Base-by-base conservation (phyloP, 345 rosid species). In the Dovyalis caffra region DNA sequence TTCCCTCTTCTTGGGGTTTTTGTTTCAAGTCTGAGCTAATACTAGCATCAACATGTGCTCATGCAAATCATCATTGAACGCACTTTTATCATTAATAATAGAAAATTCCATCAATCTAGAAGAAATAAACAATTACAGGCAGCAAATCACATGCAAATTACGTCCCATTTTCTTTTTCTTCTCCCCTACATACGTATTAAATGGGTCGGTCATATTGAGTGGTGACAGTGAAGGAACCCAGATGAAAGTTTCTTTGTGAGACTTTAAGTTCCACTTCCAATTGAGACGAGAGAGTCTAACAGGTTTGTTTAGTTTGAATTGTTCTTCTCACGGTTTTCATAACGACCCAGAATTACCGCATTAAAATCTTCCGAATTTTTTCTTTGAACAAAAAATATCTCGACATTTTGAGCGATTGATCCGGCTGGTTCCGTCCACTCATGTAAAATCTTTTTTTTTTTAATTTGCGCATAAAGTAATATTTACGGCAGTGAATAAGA, bases 1-100 rank as follows among this genome's bases (percentile, higher is more conserved):
- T 82, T 73, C 82, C 83, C 73, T 69, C 80, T 31, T 74, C 57
- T 58, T 64, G 70, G 76, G 85, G 78, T 60, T 77, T 83, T 78
- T 60, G 64, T 70, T 75, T 72, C 12, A 16, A 71, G 28, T 11
- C 47, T 43, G 47, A 37, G 9, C 40, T 37, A 37, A 8, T 37
- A 37, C 47, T 43, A 43, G 47, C 47, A 40, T 12, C 47, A 10
- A 43, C 83, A 70, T 77, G 79, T 74, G 71, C 77, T 49, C 72
- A 15, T 38, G 37, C 26, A 71, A 58, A 23, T 69, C 20, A 3
- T 34, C 60, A 25, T 2, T n/a, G n/a, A n/a, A 21, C 14, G 6
- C 34, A 15, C 9, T 53, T 53, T 6, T 3, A 18, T 70, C n/a
- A 11, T 3, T 25, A 53, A 32, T 12, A 12, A n/a, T 43, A 43